Evolutionary conservation across 139 green algal genomes (phyloP).

Genomic region (Chlorella sp.): DNA sequence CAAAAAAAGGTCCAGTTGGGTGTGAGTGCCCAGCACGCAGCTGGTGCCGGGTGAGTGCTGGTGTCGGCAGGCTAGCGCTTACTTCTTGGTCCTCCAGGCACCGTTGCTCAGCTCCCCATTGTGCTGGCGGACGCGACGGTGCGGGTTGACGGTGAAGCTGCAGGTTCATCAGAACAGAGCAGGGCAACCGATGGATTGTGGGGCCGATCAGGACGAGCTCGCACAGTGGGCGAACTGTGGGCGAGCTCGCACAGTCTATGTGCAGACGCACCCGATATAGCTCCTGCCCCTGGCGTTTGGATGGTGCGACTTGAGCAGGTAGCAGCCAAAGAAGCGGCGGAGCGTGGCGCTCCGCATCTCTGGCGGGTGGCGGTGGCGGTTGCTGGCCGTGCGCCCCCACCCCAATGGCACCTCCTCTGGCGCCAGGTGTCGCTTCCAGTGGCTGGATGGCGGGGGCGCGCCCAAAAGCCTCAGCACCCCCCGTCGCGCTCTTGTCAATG

Average conservation of each 20-base stretch:
- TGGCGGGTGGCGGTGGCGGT: no score
- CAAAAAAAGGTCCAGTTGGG: background rate
- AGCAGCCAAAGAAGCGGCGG: conserved; percentile 57
- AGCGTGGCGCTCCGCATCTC: no score
- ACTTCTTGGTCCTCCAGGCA: conserved; percentile 77
- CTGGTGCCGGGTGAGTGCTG: background rate
- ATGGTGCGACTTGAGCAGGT: conserved; percentile 47
- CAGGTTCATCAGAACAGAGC: conserved; percentile 47
- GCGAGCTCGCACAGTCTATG: background rate
- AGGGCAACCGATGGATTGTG: conserved; percentile 35
- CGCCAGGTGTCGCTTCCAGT: no score
- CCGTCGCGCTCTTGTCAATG: no score
- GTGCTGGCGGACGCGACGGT: conserved; percentile 86
- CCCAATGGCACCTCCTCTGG: no score
- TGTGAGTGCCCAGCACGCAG: background rate
- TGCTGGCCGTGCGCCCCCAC: no score
- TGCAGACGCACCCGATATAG: no score
- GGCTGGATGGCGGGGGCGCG: no score
- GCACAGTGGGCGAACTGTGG: background rate
- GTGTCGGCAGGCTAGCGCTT: background rate
- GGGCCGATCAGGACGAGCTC: background rate
- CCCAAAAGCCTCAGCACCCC: no score
- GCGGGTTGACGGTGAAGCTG: conserved; percentile 92
- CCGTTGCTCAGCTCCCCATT: conserved; percentile 86
- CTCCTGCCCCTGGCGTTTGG: background rate